Base-by-base conservation (phyloP, 306 rosid species). In the Boehmeria nivea region DNA sequence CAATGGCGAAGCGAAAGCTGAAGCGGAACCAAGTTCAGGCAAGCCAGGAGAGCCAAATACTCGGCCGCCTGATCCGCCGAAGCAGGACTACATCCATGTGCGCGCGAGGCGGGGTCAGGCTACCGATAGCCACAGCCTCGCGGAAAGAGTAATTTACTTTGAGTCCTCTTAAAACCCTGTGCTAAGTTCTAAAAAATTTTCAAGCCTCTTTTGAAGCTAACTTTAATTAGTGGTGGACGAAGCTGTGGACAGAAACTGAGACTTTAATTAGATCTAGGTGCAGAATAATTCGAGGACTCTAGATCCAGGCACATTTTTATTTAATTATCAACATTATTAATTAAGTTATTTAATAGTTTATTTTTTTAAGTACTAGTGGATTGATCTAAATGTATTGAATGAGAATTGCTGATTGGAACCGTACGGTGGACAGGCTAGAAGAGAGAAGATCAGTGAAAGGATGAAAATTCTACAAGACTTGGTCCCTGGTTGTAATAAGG, bases 51-150 rank as follows among this genome's bases (percentile, higher is more conserved):
- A 83, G 49, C 79, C 72, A 55, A 69, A 26, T 37, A 53, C 43
- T 28, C 83, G 64, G 76, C 73, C 80, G 42, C 49, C 69, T 12
- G 91, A 80, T 59, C 86, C 83, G 53, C 83, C 88, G 19, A 89
- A 86, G 85, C 89, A 75, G 74, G 97, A 89, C 63, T 86, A 76
- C 59, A 89, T 89, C 33, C 97, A 89, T 58, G 97, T 89, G 2
- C 80, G 97, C 71, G 97, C 97, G 0, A 83, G 97, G 75, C 78
- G 97, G 61, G 97, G 97, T 54, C 95, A 89, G 81, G 97, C 97
- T 28, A 89, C 97, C 43, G 97, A 89, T 64, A 89, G 97, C 66
- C 97, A 88, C 50, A 88, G 97, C 66, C 75, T 88, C 46, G 97
- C 97, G 17, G 97, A 88, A 76, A 85, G 97, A 75, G 97, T 89